Conservation (phyloP, 1,139 yeast genomes). For the Blastobotrys proliferans region DNA sequence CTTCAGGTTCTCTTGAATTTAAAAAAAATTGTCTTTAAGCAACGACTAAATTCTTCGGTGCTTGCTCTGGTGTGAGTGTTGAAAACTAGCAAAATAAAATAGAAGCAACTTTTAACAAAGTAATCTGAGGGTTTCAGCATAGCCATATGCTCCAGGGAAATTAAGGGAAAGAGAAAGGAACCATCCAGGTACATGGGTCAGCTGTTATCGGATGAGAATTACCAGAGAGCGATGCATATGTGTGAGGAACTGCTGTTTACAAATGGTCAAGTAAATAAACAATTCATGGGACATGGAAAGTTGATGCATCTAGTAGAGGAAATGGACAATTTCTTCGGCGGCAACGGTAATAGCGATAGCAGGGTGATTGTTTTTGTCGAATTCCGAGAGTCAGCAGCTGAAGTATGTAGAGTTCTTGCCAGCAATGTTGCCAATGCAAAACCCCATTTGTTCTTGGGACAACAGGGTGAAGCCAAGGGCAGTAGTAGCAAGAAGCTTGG, state of each 20-base stretch:
- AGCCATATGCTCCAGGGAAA: too few species aligned
- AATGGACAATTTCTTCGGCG: conserved; percentile 43
- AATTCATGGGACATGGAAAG: conserved; percentile 70
- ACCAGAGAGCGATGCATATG: conserved; percentile 42
- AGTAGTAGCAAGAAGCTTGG: too few species aligned
- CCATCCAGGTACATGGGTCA: conserved; percentile 27
- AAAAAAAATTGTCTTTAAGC: too few species aligned
- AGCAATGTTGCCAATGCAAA: conserved; percentile 39
- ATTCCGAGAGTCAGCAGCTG: conserved; percentile 82
- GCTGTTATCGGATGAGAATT: conserved; percentile 51
- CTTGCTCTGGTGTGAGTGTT: too few species aligned
- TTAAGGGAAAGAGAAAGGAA: conserved; percentile 21
- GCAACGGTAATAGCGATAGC: conserved; percentile 37
- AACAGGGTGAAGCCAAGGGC: conserved; percentile 35
- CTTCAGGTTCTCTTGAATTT: too few species aligned
- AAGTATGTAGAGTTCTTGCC: conserved; percentile 69
- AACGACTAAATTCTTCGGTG: too few species aligned
- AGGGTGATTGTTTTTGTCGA: conserved; percentile 86
- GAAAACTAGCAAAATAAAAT: too few species aligned
- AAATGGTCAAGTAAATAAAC: conserved; percentile 32
- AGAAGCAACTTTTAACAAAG: too few species aligned
- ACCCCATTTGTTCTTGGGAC: conserved; percentile 93
- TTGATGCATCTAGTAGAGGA: conserved; percentile 58
- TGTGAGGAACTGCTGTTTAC: conserved; percentile 42
- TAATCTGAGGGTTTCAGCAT: too few species aligned